Evolutionary conservation across 345 rosid genomes (phyloP).

Genomic region (Boechera retrofracta): DNA sequence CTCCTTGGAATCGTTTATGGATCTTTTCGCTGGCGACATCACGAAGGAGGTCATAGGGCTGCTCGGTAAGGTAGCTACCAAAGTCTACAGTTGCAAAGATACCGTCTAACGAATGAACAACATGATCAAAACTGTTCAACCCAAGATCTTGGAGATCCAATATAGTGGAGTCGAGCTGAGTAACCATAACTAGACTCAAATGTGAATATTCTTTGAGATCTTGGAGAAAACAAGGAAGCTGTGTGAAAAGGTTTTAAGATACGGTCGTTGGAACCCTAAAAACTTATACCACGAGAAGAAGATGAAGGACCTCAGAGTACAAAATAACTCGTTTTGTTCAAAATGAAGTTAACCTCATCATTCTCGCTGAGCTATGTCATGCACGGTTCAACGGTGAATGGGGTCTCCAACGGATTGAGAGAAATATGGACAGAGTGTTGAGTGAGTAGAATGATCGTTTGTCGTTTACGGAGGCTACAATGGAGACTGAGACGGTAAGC

Average conservation of each 20-base stretch:
- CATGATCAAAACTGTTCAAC: not conserved
- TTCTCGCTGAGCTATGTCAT: no score
- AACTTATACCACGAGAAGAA: no score
- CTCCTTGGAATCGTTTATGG: not conserved
- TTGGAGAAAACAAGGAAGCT: constrained; percentile 1
- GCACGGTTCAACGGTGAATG: no score
- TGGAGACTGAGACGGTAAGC: no score
- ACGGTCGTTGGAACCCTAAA: no score
- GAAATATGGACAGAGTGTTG: no score
- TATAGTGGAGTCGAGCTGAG: not conserved
- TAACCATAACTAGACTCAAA: not conserved
- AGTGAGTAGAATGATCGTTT: no score
- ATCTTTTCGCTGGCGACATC: not conserved
- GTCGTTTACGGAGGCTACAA: no score
- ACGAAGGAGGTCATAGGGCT: not conserved
- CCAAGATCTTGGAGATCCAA: not conserved
- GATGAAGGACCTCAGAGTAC: no score
- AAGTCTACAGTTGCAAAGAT: not conserved
- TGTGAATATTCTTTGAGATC: not conserved
- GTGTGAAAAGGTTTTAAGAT: not conserved
- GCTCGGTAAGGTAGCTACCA: not conserved
- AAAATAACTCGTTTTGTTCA: no score
- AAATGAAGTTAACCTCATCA: no score
- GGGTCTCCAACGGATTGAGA: no score
- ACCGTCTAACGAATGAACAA: not conserved